phyloP scores from a whole-genome alignment of 768 basidiomycete species.

The Podaxis sp. region DNA sequence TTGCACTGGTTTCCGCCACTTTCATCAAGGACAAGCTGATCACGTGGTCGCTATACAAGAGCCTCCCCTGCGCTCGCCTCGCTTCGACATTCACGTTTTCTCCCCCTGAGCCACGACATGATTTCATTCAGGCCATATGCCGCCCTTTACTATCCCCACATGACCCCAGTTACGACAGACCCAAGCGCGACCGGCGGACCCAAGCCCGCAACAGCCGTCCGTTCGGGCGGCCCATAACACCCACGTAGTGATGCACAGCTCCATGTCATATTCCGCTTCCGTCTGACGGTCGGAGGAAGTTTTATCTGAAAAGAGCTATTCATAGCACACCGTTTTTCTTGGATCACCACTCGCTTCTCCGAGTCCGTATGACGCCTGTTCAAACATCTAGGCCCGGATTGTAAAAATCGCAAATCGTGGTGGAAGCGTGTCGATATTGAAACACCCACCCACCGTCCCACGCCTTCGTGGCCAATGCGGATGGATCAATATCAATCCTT shows the following conservation, averaged over 20 bases:
- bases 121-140: no score
- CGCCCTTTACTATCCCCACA: no score
- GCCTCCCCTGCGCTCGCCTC: no score
- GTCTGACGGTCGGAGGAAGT: not conserved
- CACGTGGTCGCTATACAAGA: no score
- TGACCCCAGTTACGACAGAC: no score
- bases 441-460: not conserved
- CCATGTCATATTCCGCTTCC: slow-evolving; percentile 1
- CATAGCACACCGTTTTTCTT: not conserved
- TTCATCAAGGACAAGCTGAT: not conserved
- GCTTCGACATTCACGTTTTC: no score
- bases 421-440: no score
- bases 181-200: not conserved
- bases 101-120: no score
- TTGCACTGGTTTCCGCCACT: not conserved
- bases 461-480: not conserved
- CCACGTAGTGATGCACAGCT: not conserved
- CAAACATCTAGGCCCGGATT: no score
- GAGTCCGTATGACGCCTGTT: not conserved
- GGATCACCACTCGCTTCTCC: not conserved
- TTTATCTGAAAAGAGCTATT: not conserved
- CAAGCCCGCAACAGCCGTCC: not conserved
- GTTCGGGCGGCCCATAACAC: not conserved
- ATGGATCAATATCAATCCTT: not conserved
- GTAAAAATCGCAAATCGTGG: no score